These are phyloP conservation scores for Dictyostelium intermedium DNA, from an alignment of 78 protist species.

Conservation along the genomic window DNA sequence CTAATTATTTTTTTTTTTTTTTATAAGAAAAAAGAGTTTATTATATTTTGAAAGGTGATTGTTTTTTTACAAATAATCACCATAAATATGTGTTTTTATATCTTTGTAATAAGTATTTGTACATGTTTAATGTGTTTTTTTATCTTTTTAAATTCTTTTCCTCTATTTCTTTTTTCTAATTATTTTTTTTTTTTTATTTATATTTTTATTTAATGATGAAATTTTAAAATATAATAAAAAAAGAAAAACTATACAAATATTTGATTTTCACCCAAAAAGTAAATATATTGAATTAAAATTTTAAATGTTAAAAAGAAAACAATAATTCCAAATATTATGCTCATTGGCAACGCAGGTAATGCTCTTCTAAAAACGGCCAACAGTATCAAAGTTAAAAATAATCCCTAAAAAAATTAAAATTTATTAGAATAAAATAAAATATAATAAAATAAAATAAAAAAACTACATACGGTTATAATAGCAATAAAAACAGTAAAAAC, in stretches of 20 bases:
- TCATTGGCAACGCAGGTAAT: constrained; percentile 98
- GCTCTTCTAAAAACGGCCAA: constrained; percentile 90
- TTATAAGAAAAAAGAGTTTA: neutral
- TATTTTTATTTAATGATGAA: neutral
- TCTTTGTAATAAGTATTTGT: neutral
- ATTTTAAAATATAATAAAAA: neutral
- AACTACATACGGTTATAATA: constrained; percentile 83
- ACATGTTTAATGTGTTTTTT: neutral
- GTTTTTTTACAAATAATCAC: neutral
- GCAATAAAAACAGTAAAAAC: constrained; percentile 90
- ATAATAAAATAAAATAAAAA: neutral
- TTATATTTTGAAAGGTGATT: neutral
- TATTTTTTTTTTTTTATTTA: neutral
- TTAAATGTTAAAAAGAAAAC: constrained; percentile 85
- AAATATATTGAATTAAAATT: constrained; percentile 84
- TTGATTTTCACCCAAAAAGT: constrained; percentile 24
- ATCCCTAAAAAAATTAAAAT: constrained; percentile 70
- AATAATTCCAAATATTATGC: constrained; percentile 91
- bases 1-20: neutral
- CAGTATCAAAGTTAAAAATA: constrained; percentile 85
- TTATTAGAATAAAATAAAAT: neutral
- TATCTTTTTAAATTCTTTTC: neutral
- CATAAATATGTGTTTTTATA: neutral
- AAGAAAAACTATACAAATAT: constrained; percentile 22
- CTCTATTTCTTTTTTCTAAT: neutral